phyloP scores from a whole-genome alignment of 768 basidiomycete genomes.

The Pseudohyphozyma bogoriensis region DNA sequence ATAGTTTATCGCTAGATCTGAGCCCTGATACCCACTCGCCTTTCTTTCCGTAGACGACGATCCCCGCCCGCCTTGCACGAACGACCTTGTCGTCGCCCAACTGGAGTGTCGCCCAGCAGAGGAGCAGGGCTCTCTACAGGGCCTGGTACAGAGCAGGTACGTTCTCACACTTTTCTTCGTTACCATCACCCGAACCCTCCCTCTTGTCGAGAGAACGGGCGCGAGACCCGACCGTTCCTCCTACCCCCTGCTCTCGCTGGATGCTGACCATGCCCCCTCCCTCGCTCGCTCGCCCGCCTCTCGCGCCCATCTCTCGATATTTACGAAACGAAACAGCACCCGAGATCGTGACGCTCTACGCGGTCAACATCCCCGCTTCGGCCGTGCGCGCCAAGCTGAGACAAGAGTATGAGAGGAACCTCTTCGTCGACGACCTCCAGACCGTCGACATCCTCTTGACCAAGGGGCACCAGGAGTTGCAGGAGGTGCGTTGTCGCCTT shows the following conservation, averaged over 20 bases:
- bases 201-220: background rate
- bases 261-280: background rate
- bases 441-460: slow-evolving; percentile 76
- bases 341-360: slow-evolving; percentile 66
- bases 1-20: no score
- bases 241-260: background rate
- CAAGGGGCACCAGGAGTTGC: slow-evolving; percentile 77
- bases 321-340: slow-evolving; percentile 49
- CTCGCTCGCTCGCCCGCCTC: background rate
- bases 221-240: background rate
- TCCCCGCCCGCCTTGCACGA: slow-evolving; percentile 77
- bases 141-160: slow-evolving; percentile 87
- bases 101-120: slow-evolving; percentile 52
- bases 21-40: no score
- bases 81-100: slow-evolving; percentile 50
- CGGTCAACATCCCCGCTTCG: slow-evolving; percentile 65
- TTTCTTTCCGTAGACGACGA: no score
- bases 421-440: slow-evolving; percentile 65
- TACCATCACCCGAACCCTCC: no score
- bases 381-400: slow-evolving; percentile 72
- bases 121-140: slow-evolving; percentile 70
- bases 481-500: slow-evolving; percentile 52
- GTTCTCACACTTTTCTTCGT: background rate
- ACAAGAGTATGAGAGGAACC: slow-evolving; percentile 74
- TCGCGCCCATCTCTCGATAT: background rate